Evolutionary conservation across 768 basidiomycete genomes (phyloP), one percentile per base, ranked within the genome.

Genomic region (Podaxis sp.): DNA sequence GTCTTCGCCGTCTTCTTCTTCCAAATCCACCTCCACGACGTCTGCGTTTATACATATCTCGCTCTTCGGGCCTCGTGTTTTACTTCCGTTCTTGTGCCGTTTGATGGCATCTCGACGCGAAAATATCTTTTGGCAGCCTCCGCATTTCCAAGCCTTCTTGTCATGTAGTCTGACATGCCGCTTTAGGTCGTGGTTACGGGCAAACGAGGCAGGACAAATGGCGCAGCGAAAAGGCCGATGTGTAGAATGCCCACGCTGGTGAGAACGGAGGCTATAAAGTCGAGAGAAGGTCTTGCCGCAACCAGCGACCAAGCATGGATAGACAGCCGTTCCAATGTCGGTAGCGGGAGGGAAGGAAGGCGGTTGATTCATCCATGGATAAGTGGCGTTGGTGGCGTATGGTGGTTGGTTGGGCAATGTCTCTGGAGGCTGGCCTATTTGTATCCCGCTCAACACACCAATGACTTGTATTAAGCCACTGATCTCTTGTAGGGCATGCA

Each of bases 401-500:
- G 69, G 53, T 58, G 71, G 75, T 47, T 24, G 73, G 74, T 62
- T 73, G 70, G 41, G 66, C 51, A 37, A 68, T 69, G 75, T 68
- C n/a, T 80, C 74, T 58, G 76, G 72, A 53, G 79, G 70, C 63
- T 81, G 77, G 6, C 81, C 77, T 57, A 93, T 92, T 67, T 86
- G 89, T 47, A 91, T 87, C 1, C 88, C 89, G 64, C 87, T 90
- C 63, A 93, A 82, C 37, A 93, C 88, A 19, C 90, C 90, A 49
- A 93, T 81, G 65, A 92, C 89, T 67, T 93, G 91, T 61, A 93
- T 89, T 57, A 93, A 79, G n/a, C 89, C 89, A 47, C 86, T 84
- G 43, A 93, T 83, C 72, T 93, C 91, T 70, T 90, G 89, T 1
- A 93, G 74, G 0, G 80, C 77, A 60, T 82, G 81, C 76, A 82